These are phyloP conservation scores for Plasmopara muralis DNA, from an alignment of 352 stramenopile genomes.

Conservation along the genomic window DNA sequence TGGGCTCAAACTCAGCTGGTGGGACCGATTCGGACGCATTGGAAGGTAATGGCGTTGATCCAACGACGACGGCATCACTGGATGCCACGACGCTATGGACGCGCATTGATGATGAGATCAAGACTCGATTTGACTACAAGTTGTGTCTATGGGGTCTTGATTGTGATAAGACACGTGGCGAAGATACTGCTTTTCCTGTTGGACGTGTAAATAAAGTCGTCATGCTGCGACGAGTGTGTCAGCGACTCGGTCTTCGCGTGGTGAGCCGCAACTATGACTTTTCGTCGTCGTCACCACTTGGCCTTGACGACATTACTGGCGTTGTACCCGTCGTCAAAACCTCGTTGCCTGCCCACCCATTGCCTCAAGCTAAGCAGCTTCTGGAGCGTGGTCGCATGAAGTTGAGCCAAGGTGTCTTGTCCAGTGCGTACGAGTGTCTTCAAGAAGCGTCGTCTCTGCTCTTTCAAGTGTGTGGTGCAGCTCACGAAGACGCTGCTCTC, in stretches of 20 bases:
- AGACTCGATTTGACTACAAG: conserved; percentile 73
- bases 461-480: conserved; percentile 90
- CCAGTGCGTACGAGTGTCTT: conserved; percentile 76
- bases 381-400: conserved; percentile 85
- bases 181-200: conserved; percentile 17
- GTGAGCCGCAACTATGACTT: conserved; percentile 88
- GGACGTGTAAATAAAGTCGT: conserved; percentile 66
- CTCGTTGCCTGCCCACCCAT: conserved; percentile 69
- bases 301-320: conserved; percentile 87
- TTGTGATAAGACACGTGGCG: conserved; percentile 9
- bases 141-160: conserved; percentile 59
- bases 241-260: conserved; percentile 89
- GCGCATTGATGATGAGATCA: conserved; percentile 52
- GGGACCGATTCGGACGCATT: conserved; percentile 1
- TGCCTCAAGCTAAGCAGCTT: conserved; percentile 74
- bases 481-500: conserved; percentile 89
- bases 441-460: conserved; percentile 90
- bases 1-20: conserved; percentile 34
- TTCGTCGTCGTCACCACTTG: conserved; percentile 63
- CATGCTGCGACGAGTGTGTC: conserved; percentile 90
- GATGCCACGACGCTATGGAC: conserved; percentile 48
- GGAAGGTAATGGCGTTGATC: conserved; percentile 18
- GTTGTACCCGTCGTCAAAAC: conserved; percentile 93
- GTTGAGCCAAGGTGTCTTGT: conserved; percentile 65
- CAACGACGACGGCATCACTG: conserved; percentile 20